phyloP scores from a whole-genome alignment of 306 rosid species.

The Neltuma alba region DNA sequence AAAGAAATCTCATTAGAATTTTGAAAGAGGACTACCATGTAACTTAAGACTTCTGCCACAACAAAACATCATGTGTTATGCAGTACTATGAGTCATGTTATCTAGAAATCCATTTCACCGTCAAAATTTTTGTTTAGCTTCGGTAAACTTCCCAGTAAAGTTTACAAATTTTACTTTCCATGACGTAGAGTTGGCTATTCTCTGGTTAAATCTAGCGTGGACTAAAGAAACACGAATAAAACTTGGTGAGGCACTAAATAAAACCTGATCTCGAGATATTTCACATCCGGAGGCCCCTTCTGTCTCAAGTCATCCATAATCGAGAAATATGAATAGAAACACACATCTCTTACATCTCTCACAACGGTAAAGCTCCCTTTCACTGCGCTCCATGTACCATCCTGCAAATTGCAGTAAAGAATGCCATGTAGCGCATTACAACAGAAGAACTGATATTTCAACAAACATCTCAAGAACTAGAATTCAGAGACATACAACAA shows the following conservation, averaged over 20 bases:
- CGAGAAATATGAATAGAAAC: slow-evolving; percentile 76
- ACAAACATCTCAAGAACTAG: slow-evolving; percentile 21
- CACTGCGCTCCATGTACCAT: slow-evolving; percentile 80
- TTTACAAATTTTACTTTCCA: too few relatives aligned
- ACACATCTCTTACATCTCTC: slow-evolving; percentile 76
- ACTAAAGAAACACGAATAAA: too few relatives aligned
- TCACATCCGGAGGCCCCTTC: slow-evolving; percentile 56
- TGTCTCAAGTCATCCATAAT: slow-evolving; percentile 70
- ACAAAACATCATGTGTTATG: slow-evolving; percentile 9
- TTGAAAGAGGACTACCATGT: slow-evolving; percentile 4
- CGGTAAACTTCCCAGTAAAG: too few relatives aligned
- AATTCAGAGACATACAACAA: slow-evolving; percentile 61
- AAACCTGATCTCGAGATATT: slow-evolving; percentile 85
- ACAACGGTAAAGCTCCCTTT: slow-evolving; percentile 63
- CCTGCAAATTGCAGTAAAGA: slow-evolving; percentile 53
- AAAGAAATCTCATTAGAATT: slow-evolving; percentile 9
- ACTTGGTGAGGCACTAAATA: slow-evolving; percentile 5
- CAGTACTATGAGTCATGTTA: too few relatives aligned
- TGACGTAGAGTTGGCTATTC: too few relatives aligned
- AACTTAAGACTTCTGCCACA: slow-evolving; percentile 15
- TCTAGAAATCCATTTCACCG: too few relatives aligned
- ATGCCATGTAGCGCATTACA: slow-evolving; percentile 27
- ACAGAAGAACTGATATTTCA: slow-evolving; percentile 31
- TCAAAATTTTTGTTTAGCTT: too few relatives aligned
- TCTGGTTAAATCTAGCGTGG: too few relatives aligned